These are phyloP conservation scores for Chenopodium quinoa DNA, from an alignment of 148 eudicot species.

Conservation along the genomic window DNA sequence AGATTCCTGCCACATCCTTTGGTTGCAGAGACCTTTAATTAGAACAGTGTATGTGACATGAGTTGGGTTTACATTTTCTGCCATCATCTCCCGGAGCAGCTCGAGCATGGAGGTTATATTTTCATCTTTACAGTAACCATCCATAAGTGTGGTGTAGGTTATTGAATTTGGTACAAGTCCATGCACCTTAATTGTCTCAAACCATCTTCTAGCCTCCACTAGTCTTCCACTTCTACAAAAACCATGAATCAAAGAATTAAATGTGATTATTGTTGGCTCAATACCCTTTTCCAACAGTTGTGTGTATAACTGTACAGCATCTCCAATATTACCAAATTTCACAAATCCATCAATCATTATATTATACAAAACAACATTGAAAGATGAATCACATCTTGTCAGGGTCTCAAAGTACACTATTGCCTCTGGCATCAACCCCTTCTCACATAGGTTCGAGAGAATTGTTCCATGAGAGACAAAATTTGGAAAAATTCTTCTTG, in stretches of 20 bases:
- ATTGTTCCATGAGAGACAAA: conserved; percentile 43
- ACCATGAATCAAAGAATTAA: conserved; percentile 77
- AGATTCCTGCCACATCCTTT: conserved; percentile 48
- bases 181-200: conserved; percentile 39
- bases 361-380: conserved; percentile 61
- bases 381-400: conserved; percentile 32
- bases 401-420: conserved; percentile 55
- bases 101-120: conserved; percentile 37
- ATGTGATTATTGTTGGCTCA: conserved; percentile 61
- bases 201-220: conserved; percentile 52
- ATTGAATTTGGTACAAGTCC: conserved; percentile 56
- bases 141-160: conserved; percentile 79
- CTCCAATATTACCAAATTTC: conserved; percentile 47
- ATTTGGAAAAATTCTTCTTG: conserved; percentile 47
- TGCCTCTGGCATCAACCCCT: conserved; percentile 53
- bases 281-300: conserved; percentile 51
- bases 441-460: conserved; percentile 50
- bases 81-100: conserved; percentile 57
- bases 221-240: conserved; percentile 53
- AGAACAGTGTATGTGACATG: conserved; percentile 71
- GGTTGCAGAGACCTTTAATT: conserved; percentile 62
- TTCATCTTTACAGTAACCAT: conserved; percentile 54
- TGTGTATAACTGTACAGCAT: conserved; percentile 53
- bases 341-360: conserved; percentile 75
- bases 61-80: conserved; percentile 48